A percentile compares a stretch with the other conserved stretches of the same genome.
Conservation (phyloP, 78 protist genomes). For the Dictyostelium purpureum region DNA sequence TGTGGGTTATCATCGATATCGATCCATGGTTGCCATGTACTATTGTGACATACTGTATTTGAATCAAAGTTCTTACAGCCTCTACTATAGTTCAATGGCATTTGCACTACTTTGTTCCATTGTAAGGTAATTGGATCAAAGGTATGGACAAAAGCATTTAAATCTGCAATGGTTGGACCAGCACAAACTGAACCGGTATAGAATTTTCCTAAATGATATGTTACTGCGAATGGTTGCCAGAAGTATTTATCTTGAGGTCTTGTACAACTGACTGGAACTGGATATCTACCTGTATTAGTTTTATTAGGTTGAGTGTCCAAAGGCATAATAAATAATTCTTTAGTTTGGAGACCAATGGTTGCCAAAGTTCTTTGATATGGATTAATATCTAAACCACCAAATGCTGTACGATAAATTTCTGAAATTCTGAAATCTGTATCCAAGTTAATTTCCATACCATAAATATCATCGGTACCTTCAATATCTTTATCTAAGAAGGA, state of each 20-base stretch:
- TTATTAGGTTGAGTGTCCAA: conserved; percentile 13
- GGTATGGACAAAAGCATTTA: neutral
- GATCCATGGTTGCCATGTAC: conserved; percentile 22
- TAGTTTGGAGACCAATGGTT: neutral
- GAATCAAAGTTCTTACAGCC: conserved; percentile 60
- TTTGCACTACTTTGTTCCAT: neutral
- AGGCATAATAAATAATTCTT: conserved; percentile 9
- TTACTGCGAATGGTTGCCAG: conserved; percentile 32
- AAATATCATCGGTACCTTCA: conserved; percentile 1
- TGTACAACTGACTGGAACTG: conserved; percentile 20
- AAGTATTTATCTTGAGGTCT: neutral
- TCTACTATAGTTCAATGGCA: conserved; percentile 44
- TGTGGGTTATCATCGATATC: conserved; percentile 21
- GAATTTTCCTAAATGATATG: conserved; percentile 43
- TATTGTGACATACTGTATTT: neutral
- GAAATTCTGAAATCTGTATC: conserved; percentile 3
- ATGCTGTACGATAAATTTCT: neutral
- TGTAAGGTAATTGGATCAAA: conserved; percentile 4
- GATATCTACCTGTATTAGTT: neutral
- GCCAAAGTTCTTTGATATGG: neutral
- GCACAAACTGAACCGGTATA: conserved; percentile 44
- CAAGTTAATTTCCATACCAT: neutral
- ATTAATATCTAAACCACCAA: conserved; percentile 43
- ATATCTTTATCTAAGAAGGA: neutral
- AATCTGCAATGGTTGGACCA: conserved; percentile 19